Conservation (phyloP, 129 eudicot genomes). For the Flaveria brownii region DNA sequence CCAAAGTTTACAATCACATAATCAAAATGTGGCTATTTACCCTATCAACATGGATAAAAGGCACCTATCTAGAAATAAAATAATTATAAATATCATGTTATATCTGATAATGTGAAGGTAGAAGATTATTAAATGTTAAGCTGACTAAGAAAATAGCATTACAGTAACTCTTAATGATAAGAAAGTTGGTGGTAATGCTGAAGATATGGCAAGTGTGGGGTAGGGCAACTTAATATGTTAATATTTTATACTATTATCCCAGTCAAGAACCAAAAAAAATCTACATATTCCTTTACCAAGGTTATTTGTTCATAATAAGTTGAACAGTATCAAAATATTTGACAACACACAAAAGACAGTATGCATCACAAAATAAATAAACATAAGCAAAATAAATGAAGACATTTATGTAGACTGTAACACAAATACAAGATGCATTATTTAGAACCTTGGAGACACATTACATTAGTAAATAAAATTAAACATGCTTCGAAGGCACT, state of each 20-base stretch:
- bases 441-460: constrained; percentile 11
- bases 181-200: not conserved
- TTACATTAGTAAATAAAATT: not conserved
- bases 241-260: not conserved
- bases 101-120: not conserved
- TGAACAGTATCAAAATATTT: not conserved
- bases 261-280: not conserved
- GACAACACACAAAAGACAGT: not conserved
- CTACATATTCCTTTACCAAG: not conserved
- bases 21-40: too few species aligned
- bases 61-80: too few species aligned
- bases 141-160: not conserved
- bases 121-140: not conserved
- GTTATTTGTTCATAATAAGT: not conserved
- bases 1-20: too few species aligned
- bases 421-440: not conserved
- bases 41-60: too few species aligned
- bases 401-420: constrained; percentile 13
- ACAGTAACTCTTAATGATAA: not conserved
- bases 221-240: too few species aligned
- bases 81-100: not conserved
- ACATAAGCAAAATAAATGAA: not conserved
- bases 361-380: constrained; percentile 16
- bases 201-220: too few species aligned
- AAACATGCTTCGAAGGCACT: constrained; percentile 13